Base-by-base conservation (phyloP, 768 basidiomycete species). In the Russula virescens region DNA sequence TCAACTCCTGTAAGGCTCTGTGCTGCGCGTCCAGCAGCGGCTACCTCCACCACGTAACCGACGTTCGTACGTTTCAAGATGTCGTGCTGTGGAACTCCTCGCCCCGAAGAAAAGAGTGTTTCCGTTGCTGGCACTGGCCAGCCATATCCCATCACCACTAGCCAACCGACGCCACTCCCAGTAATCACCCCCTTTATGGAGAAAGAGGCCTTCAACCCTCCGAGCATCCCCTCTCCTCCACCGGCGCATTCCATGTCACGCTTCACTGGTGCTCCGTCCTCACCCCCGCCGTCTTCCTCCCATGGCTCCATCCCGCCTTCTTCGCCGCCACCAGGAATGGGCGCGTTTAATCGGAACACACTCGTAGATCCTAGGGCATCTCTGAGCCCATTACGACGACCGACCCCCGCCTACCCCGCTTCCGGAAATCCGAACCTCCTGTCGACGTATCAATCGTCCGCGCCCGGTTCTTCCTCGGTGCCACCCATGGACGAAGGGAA, bases 71-170 rank as follows among this genome's bases (percentile, higher is more conserved):
- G 10, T 11, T 38, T 18, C 42, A 85, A 31, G 31, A 79, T 82
- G 65, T 89, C 89, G 69, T 91, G 88, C 70, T 86, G 86, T n/a
- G 79, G 81, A 52, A 66, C 79, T 10, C 70, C 65, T 35, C 69
- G 70, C 70, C 31, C 65, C 18, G 1, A 13, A 25, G 18, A 68
- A 45, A 77, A 78, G 72, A 72, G 75, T 8, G 38, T 38, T 25
- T 62, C 61, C 26, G 55, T 60, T 2, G 66, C 69, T 35, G 66
- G 71, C 6, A 58, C 68, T 28, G 64, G 68, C 28, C 69, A 74
- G 25, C 72, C 75, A 21, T 66, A 83, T 25, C 63, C 63, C 58
- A 75, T 81, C 5, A 76, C 38, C 2, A 38, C 71, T 53, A 79
- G 82, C 25, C 88, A 90, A 66, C 88, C 88, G 0, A 66, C 63